Base-by-base conservation (phyloP, 2,329 filamentous ascomycete species). In the Bimuria novae-zelandiae region DNA sequence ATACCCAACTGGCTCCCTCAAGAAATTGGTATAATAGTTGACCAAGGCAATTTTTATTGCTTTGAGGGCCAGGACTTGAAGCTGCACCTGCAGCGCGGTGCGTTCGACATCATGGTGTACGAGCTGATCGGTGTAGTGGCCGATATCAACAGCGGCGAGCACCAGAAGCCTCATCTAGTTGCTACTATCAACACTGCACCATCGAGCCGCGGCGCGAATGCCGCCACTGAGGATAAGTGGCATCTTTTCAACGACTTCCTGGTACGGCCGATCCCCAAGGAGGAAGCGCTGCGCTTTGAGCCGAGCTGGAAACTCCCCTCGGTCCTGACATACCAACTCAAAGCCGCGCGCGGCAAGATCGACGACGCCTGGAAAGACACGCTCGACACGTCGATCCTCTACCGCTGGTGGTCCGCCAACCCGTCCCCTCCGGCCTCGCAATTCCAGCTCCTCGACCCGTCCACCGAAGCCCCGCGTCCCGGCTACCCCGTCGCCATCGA, bases 201-300 rank as follows among this genome's bases (percentile, higher is more conserved):
- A 46, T 85, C 89, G 0, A 84, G 85, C 49, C 78, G 81, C 0
- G 79, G 83, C 8, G 44, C 22, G 4, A 37, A n/a, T 36, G 44
- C 11, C 3, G 8, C 22, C 35, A 78, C 77, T 3, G 82, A 85
- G 58, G 88, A 84, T 65, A 87, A 88, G 63, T 99, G 95, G 95
- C 91, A 97, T 74, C 76, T 99, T 1, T 97, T 99, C 78, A 99
- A 99, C 64, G 94, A 99, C 75, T 99, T 99, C 67, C 77, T 96
- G 30, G 95, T 99, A 19, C 85, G 89, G 11, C 86, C 88, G 8
- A 84, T 96, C 14, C 84, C 87, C 27, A 83, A 84, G 23, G 87
- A 92, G 56, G 93, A 99, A 70, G 95, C 93, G 0, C 79, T 97
- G 16, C 86, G 88, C 21, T 99, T 97, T 73, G 92, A 93, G 56